Conservation (phyloP, 2,329 filamentous ascomycete genomes). For the Diplocarpon mali region DNA sequence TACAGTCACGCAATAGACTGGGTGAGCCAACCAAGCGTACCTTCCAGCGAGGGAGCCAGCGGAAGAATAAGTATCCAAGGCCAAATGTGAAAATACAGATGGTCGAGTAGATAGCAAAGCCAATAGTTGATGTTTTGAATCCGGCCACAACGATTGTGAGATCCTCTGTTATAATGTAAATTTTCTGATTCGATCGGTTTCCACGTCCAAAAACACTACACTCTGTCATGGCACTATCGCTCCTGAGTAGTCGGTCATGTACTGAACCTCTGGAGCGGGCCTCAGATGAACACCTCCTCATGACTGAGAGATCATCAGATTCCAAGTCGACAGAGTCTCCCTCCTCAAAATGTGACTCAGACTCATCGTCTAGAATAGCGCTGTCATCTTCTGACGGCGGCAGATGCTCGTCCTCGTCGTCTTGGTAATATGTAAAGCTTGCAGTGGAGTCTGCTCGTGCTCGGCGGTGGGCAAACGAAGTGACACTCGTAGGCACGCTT, state of each 20-base stretch:
- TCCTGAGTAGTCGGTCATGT: conserved; percentile 56
- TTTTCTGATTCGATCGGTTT: conserved; percentile 69
- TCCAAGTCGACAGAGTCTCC: conserved; percentile 27
- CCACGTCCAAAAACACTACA: conserved; percentile 48
- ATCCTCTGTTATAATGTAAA: conserved; percentile 89
- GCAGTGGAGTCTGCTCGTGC: conserved; percentile 70
- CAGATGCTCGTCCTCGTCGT: conserved; percentile 45
- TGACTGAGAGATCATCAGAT: conserved; percentile 30
- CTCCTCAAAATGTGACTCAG: conserved; percentile 24
- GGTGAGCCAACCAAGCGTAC: conserved; percentile 62
- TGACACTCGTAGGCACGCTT: conserved; percentile 86
- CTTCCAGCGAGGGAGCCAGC: conserved; percentile 85
- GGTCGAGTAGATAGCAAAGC: conserved; percentile 56
- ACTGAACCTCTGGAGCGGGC: conserved; percentile 41
- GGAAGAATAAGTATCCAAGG: conserved; percentile 70
- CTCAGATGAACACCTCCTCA: conserved; percentile 53
- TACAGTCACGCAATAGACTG: conserved; percentile 59
- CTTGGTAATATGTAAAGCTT: conserved; percentile 84
- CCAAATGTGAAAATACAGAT: conserved; percentile 66
- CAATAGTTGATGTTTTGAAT: conserved; percentile 65
- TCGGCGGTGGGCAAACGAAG: conserved; percentile 81
- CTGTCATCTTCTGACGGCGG: conserved; percentile 26
- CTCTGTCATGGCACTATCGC: conserved; percentile 59
- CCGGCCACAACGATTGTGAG: conserved; percentile 88
- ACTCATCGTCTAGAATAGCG: conserved; percentile 31